Base-by-base conservation (phyloP, 2,329 filamentous ascomycete genomes). In the Aspergillus sp. region DNA sequence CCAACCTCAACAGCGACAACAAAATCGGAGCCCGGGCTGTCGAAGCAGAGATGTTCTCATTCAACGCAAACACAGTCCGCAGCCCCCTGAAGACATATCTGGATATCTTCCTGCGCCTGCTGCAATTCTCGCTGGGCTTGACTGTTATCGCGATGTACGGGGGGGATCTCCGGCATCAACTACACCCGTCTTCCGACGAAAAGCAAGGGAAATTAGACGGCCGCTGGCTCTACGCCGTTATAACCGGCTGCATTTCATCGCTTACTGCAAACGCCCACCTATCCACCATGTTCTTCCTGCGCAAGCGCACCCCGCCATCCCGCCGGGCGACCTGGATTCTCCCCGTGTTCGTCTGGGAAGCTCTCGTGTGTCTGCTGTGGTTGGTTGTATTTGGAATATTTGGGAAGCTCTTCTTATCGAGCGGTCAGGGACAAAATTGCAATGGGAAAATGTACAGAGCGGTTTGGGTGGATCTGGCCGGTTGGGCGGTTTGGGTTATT, bases 311-410 rank as follows among this genome's bases (percentile, higher is more conserved):
- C 6, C 30, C 30, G 5, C 30, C 8, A 5, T 5, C 8, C 42
- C 52, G 35, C 50, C 61, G 8, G 42, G 29, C 5, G 12, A 45
- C 9, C 12, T 59, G 42, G 55, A 58, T 32, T 32, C 43, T 70
- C 3, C 63, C 64, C 9, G 53, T 80, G 45, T 85, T 86, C 60
- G 68, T 73, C 43, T 88, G 86, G 82, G 85, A 89, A 65, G 69
- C 75, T 34, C 62, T 91, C 9, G 67, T 94, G 12, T 86, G 85
- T 57, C 73, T 93, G 52, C 77, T 94, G 29, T 94, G 87, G 83
- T 80, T 88, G 49, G 79, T 82, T 2, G 74, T 93, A 4, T 94
- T 94, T 64, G 89, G 88, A 12, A 72, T 93, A 50, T 95, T 95
- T 63, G 89, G 83, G 45, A 81, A 77, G 57, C 80, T 91, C 75